These are phyloP conservation scores for Parathielavia appendiculata DNA, from an alignment of 495 filamentous ascomycete genomes.

Conservation along the genomic window DNA sequence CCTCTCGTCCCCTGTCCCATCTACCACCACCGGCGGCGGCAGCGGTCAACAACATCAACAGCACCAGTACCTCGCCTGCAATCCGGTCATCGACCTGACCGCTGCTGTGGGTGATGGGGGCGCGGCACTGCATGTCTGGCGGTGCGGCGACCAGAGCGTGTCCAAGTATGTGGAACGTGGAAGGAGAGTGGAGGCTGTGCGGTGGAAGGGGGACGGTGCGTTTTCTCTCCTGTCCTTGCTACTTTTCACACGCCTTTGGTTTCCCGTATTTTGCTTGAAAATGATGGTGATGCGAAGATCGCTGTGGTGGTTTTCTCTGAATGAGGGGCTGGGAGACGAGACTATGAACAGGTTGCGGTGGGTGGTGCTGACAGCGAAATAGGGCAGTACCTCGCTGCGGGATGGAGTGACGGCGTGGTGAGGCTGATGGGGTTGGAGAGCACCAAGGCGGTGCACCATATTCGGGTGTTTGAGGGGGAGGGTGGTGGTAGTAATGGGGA, in stretches of 20 bases:
- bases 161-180: slow-evolving; percentile 45
- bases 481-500: not conserved
- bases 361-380: slow-evolving; percentile 62
- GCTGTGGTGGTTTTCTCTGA: too few relatives aligned
- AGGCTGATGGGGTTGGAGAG: slow-evolving; percentile 70
- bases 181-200: slow-evolving; percentile 50
- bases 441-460: slow-evolving; percentile 71
- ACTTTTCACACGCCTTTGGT: not conserved
- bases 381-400: slow-evolving; percentile 72
- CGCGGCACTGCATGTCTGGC: slow-evolving; percentile 57
- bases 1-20: slow-evolving; percentile 34
- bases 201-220: slow-evolving; percentile 77
- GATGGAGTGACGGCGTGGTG: slow-evolving; percentile 66
- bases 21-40: slow-evolving; percentile 11
- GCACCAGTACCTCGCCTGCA: slow-evolving; percentile 55
- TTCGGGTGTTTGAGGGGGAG: slow-evolving; percentile 37
- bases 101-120: slow-evolving; percentile 68
- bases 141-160: slow-evolving; percentile 41
- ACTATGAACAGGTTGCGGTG: slow-evolving; percentile 45
- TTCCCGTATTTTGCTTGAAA: slow-evolving; percentile 28
- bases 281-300: too few relatives aligned
- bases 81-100: slow-evolving; percentile 77
- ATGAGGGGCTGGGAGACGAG: too few relatives aligned
- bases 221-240: slow-evolving; percentile 2
- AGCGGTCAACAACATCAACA: too few relatives aligned